Percentiles rank a stretch among this genome's conserved stretches.
Evolutionary conservation across 2,329 filamentous ascomycete species (phyloP).

Genomic region (Cercospora sesami): DNA sequence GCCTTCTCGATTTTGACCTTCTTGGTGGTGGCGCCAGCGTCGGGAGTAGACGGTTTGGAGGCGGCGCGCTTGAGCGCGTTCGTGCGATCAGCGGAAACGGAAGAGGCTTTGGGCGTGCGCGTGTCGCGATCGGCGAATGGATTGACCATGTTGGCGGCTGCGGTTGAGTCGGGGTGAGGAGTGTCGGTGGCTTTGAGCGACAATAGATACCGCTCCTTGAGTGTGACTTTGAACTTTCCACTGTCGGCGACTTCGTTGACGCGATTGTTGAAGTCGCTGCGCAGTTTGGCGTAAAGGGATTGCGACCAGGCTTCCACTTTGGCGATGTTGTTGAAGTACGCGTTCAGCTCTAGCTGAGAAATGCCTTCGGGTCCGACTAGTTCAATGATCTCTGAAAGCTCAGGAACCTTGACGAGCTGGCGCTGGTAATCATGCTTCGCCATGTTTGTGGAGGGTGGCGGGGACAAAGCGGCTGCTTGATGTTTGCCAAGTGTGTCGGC

Average conservation of each 20-base stretch:
- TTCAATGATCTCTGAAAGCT: not conserved
- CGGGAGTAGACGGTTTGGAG: slow-evolving; percentile 3
- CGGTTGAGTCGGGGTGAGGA: not conserved
- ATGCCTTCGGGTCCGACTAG: slow-evolving; percentile 1
- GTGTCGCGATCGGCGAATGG: not conserved
- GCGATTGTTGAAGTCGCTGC: slow-evolving; percentile 1
- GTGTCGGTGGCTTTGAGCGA: not conserved
- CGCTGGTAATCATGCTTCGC: not conserved
- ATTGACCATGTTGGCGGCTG: not conserved
- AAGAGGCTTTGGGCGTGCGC: not conserved
- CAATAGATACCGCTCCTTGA: not conserved
- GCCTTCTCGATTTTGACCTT: not conserved
- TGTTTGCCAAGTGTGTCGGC: not conserved
- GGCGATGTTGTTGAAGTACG: slow-evolving; percentile 1
- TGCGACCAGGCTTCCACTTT: not conserved
- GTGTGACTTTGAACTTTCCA: not conserved
- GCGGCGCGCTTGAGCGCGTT: slow-evolving; percentile 1
- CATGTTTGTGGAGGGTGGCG: not conserved
- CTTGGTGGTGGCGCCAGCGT: not conserved
- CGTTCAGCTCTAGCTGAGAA: not conserved
- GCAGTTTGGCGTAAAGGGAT: not conserved
- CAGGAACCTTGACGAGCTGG: not conserved
- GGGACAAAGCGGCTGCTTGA: not conserved
- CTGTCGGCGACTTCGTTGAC: not conserved
- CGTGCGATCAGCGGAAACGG: not conserved